Percentiles rank a stretch among this genome's conserved stretches.
These are phyloP conservation scores for Trichodelitschia bisporula DNA, from an alignment of 495 filamentous ascomycete genomes.

Conservation along the genomic window DNA sequence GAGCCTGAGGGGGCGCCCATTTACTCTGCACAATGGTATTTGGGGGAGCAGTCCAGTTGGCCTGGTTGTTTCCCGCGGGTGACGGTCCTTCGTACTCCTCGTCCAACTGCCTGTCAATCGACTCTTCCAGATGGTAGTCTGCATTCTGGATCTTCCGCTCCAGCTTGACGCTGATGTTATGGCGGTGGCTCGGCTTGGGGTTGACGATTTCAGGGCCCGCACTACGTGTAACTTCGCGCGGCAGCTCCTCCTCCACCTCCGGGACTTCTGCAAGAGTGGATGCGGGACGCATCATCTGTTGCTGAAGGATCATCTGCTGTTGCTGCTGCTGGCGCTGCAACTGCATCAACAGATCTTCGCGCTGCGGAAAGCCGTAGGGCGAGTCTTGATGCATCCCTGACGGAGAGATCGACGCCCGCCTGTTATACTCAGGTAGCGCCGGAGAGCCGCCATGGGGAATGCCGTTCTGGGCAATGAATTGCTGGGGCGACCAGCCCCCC, in stretches of 20 bases:
- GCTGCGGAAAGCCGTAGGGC: too few relatives aligned
- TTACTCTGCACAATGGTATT: too few relatives aligned
- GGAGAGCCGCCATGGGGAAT: conserved; percentile 30
- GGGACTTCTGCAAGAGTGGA: conserved; percentile 26
- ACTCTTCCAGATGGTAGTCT: conserved; percentile 60
- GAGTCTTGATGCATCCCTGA: too few relatives aligned
- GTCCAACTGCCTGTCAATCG: conserved; percentile 44
- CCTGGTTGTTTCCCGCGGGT: too few relatives aligned
- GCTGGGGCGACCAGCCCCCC: conserved; percentile 26
- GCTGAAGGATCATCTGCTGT: conserved; percentile 26
- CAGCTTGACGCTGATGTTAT: conserved; percentile 45
- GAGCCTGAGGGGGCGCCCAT: too few relatives aligned
- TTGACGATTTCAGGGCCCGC: too few relatives aligned
- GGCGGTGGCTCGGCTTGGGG: conserved; percentile 37
- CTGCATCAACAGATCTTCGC: conserved; percentile 12
- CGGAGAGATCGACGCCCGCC: too few relatives aligned
- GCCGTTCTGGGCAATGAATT: conserved; percentile 25
- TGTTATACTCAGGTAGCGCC: conserved; percentile 12
- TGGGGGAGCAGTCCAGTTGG: too few relatives aligned
- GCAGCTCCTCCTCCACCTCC: conserved; percentile 25
- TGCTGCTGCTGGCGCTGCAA: conserved; percentile 33
- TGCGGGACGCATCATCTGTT: conserved; percentile 20
- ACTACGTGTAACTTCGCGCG: conserved; percentile 29
- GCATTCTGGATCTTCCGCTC: conserved; percentile 68
- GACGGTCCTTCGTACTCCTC: conserved; percentile 32